Evolutionary conservation across 1,139 yeast species (phyloP).

Genomic region (Meyerozyma smithsonii): DNA sequence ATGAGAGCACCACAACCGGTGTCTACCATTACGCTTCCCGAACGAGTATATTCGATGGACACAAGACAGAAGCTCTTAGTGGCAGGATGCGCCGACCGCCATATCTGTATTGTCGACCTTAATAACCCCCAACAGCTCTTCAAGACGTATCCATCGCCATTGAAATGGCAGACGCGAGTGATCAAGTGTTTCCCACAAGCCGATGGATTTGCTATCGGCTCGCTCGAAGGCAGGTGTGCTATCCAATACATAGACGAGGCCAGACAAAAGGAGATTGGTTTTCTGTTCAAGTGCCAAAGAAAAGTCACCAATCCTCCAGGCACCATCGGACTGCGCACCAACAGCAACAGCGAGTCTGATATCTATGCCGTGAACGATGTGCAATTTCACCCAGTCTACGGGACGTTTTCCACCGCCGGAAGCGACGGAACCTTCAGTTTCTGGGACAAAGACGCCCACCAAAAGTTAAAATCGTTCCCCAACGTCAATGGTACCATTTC

Average conservation of each 20-base stretch:
- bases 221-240: slow-evolving; percentile 97
- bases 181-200: slow-evolving; percentile 85
- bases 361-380: slow-evolving; percentile 79
- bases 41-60: slow-evolving; percentile 90
- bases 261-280: slow-evolving; percentile 68
- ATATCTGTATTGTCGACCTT: slow-evolving; percentile 70
- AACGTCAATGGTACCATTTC: slow-evolving; percentile 69
- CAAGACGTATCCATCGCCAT: slow-evolving; percentile 71
- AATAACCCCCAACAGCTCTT: slow-evolving; percentile 81
- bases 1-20: slow-evolving; percentile 82
- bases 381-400: slow-evolving; percentile 82
- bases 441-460: slow-evolving; percentile 96
- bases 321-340: slow-evolving; percentile 33
- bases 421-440: slow-evolving; percentile 90
- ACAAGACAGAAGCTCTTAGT: slow-evolving; percentile 74
- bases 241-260: slow-evolving; percentile 86
- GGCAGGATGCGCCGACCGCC: slow-evolving; percentile 90
- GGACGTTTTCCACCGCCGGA: slow-evolving; percentile 93
- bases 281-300: slow-evolving; percentile 94
- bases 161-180: slow-evolving; percentile 85
- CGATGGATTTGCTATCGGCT: slow-evolving; percentile 88
- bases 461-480: slow-evolving; percentile 80
- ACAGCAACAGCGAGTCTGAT: slow-evolving; percentile 39
- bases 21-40: slow-evolving; percentile 78
- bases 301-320: slow-evolving; percentile 25